Evolutionary conservation across 2,329 filamentous ascomycete genomes (phyloP).

Genomic region (Neoscytalidium dimidiatum): DNA sequence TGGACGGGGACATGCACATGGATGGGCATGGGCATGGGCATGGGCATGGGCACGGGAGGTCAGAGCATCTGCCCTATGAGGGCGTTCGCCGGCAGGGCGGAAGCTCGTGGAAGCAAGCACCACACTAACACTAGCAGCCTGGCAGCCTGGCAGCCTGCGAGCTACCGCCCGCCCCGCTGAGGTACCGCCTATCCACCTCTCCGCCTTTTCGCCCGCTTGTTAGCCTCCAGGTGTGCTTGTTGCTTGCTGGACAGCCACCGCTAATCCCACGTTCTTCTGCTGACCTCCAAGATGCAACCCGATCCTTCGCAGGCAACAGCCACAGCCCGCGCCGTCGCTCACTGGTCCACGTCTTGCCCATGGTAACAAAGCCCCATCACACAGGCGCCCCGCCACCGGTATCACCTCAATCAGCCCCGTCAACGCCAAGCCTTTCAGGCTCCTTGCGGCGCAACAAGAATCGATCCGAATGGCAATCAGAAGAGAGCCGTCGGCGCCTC

Average conservation of each 20-base stretch:
- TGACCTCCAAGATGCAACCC: background rate
- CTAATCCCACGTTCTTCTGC: too few relatives aligned
- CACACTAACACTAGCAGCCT: too few relatives aligned
- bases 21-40: too few relatives aligned
- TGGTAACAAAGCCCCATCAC: background rate
- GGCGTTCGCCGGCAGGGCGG: background rate
- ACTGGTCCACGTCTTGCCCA: background rate
- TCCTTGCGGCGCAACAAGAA: too few relatives aligned
- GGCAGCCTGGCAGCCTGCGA: too few relatives aligned
- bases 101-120: slow-evolving; percentile 1
- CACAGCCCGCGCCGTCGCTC: background rate
- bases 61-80: background rate
- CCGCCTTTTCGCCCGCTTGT: background rate
- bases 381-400: background rate
- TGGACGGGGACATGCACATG: too few relatives aligned
- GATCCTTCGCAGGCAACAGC: background rate
- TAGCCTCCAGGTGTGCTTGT: too few relatives aligned
- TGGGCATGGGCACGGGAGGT: too few relatives aligned
- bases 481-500: background rate
- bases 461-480: background rate
- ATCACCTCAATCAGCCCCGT: background rate
- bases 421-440: too few relatives aligned
- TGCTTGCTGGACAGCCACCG: too few relatives aligned
- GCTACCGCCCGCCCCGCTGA: background rate
- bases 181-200: too few relatives aligned